Evolutionary conservation across 2,329 filamentous ascomycete species (phyloP), one percentile per base, ranked within the genome.

Genomic region (Alternaria gansuensis): DNA sequence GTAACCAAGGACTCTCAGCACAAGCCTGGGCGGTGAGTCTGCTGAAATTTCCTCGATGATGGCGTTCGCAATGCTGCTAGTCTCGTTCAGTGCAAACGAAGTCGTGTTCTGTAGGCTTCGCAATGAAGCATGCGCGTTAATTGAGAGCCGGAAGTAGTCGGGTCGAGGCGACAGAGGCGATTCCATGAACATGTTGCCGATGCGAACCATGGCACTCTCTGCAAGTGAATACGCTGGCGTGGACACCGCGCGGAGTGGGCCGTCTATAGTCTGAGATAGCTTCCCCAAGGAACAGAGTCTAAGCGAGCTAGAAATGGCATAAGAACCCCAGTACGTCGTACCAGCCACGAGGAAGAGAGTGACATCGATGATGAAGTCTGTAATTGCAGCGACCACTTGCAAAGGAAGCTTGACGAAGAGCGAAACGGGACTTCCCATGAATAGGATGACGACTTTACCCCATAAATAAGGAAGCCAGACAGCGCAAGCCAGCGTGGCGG

Each of bases 381-480:
- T 90, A 39, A 88, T 75, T 54, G 87, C 86, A 41, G 93, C 91
- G 9, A 93, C 74, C 39, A 93, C 83, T 46, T 87, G 87, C 23
- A 96, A 80, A 4, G 94, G 88, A 13, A 92, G 85, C 74, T 87
- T 87, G 62, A 90, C 72, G 50, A 87, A 75, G 29, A 88, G 80
- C n/a, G 84, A 81, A 36, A 92, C 80, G 2, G 94, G 94, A 65
- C 93, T 92, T 11, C 91, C 92, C 24, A 94, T 75, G 49, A 93
- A 82, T 74, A 94, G 88, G 41, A 98, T 83, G 4, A 91, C 88
- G 26, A 96, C 82, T 65, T 96, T 93, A 13, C 95, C 95, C 72
- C 93, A 88, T 54, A 97, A 90, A 78, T 98, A 99, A 0, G 95
- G 95, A 51, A 97, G 80, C 80, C 95, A 97, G 43, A 98, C 87